Base-by-base conservation (phyloP, 768 basidiomycete genomes). In the Agaricus blazei region DNA sequence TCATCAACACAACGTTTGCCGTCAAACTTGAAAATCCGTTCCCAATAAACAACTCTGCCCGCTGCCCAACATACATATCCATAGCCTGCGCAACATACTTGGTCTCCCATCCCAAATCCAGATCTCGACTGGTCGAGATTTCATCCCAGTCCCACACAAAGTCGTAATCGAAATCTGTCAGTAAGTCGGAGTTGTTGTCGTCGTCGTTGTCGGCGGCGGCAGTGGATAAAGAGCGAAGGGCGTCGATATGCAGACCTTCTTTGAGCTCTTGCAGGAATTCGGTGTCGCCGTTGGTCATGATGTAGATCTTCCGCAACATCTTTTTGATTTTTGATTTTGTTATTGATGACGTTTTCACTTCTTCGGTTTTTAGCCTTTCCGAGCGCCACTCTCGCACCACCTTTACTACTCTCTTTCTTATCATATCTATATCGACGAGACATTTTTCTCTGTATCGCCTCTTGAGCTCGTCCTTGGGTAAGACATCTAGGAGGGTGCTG, bases 51-150 rank as follows among this genome's bases (percentile, higher is more conserved):
- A 82, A 73, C 60, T 85, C 79, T 1, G 85, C 85, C 52, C 82
- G 68, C 63, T 82, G 73, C 11, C 76, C 86, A 40, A 88, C 77
- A 59, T 83, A 72, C 85, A 88, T 87, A 66, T 89, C 87, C 62
- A 84, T 66, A 3, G 81, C 76, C 66, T 85, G 82, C 26, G 76
- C 70, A 8, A 85, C 76, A 11, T 76, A 78, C 58, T 77, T 76
- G 51, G 81, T 78, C 63, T 85, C 82, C 76, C 75, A 75, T 9
- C 68, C 73, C n/a, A 86, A 61, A 31, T 62, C 52, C 44, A 88
- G 58, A 64, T 88, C 84, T 26, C 80, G 68, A 54, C 81, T 85
- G 29, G 75, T 83, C 51, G 70, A 64, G 29, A 87, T 72, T 8
- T 67, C 69, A 8, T 79, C 72, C 82, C 83, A 83, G 15, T 61